phyloP scores from a whole-genome alignment of 129 eudicot species.

The Smallanthus sonchifolius region DNA sequence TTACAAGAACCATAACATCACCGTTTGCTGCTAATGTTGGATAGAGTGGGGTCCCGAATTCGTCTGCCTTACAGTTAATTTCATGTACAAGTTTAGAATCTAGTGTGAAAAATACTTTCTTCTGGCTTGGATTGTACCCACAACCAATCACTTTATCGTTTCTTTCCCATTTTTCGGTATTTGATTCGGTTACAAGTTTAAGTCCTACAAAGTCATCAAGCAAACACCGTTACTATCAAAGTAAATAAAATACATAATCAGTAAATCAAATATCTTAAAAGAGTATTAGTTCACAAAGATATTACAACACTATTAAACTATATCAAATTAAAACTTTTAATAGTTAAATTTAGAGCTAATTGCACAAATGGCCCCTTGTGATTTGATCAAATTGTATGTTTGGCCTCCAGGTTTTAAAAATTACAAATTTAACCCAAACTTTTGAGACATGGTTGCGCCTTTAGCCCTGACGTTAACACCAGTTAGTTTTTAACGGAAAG shows the following conservation, averaged over 20 bases:
- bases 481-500: no score
- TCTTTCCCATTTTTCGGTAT: conserved; percentile 57
- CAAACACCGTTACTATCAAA: neutral
- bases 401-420: no score
- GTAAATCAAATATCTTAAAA: neutral
- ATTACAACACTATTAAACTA: neutral
- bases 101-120: conserved; percentile 73
- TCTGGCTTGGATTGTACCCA: conserved; percentile 73
- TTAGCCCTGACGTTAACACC: no score
- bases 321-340: neutral
- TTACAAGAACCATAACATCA: conserved; percentile 51
- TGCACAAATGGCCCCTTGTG: no score
- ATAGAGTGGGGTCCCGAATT: conserved; percentile 62
- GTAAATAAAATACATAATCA: neutral
- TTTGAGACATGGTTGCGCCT: no score
- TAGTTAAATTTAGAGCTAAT: no score
- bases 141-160: conserved; percentile 72
- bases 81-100: conserved; percentile 70
- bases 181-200: conserved; percentile 49
- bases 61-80: conserved; percentile 69
- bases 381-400: no score
- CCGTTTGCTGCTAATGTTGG: conserved; percentile 66
- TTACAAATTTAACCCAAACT: no score
- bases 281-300: neutral
- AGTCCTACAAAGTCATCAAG: conserved; percentile 40